These are phyloP conservation scores for Glarea lozoyensis DNA, from an alignment of 495 filamentous ascomycete species.

Conservation along the genomic window DNA sequence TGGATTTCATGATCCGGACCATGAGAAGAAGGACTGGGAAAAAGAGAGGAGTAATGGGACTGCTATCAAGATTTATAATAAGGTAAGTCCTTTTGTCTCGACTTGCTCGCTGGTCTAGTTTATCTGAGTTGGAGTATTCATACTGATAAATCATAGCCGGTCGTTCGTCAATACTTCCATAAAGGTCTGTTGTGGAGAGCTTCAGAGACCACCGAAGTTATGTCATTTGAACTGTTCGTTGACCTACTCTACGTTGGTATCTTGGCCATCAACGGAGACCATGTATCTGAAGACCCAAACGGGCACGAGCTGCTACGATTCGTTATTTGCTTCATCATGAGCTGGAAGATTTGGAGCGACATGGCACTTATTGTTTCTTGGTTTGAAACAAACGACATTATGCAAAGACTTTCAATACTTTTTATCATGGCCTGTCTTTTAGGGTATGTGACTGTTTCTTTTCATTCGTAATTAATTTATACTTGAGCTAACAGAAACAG, in stretches of 20 bases:
- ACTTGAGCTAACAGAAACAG: constrained; percentile 17
- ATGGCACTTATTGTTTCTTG: constrained; percentile 40
- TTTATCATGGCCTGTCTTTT: constrained; percentile 47
- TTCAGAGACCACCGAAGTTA: constrained; percentile 38
- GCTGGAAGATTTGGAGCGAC: constrained; percentile 53
- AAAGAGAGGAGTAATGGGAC: constrained; percentile 31
- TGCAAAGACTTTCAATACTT: constrained; percentile 42
- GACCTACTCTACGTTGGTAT: constrained; percentile 35
- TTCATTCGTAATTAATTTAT: not conserved
- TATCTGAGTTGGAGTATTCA: not conserved
- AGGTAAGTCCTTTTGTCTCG: constrained; percentile 5
- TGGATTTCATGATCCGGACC: constrained; percentile 21
- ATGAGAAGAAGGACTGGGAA: constrained; percentile 33
- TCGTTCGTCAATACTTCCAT: constrained; percentile 53
- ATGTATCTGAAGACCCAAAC: constrained; percentile 39
- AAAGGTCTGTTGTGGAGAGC: constrained; percentile 51
- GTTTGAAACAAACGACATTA: constrained; percentile 51
- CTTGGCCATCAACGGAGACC: constrained; percentile 50
- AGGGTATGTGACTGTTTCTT: constrained; percentile 21
- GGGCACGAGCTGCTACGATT: constrained; percentile 41
- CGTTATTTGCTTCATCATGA: constrained; percentile 44
- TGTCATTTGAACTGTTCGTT: constrained; percentile 51
- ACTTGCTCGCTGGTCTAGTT: not conserved
- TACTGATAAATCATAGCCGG: constrained; percentile 25
- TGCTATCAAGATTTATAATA: constrained; percentile 43